Evolutionary conservation across 2,329 filamentous ascomycete genomes (phyloP).

Genomic region (Scorias spongiosa): DNA sequence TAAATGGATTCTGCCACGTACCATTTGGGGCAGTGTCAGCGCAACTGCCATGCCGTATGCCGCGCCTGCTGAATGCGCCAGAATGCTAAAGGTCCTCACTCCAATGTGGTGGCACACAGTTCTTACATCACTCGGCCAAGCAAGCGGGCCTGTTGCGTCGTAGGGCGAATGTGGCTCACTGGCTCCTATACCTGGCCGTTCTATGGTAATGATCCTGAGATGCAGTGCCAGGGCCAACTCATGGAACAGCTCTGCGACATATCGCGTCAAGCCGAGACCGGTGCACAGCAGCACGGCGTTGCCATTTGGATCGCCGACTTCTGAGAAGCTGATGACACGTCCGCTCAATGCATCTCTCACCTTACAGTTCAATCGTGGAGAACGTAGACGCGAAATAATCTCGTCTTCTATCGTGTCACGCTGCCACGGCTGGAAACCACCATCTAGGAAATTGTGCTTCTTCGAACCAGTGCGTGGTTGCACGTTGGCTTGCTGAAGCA

Average conservation of each 20-base stretch:
- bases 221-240: slow-evolving; percentile 76
- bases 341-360: slow-evolving; percentile 74
- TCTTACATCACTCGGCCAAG: slow-evolving; percentile 88
- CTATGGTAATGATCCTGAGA: slow-evolving; percentile 74
- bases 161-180: slow-evolving; percentile 71
- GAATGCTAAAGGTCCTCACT: slow-evolving; percentile 83
- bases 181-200: slow-evolving; percentile 78
- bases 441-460: slow-evolving; percentile 8
- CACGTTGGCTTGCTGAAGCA: slow-evolving; percentile 3
- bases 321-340: slow-evolving; percentile 78
- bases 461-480: slow-evolving; percentile 23
- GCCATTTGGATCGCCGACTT: slow-evolving; percentile 78
- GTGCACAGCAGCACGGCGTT: slow-evolving; percentile 88
- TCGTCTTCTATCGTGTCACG: slow-evolving; percentile 74
- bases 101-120: slow-evolving; percentile 79
- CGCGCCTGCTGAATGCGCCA: slow-evolving; percentile 88
- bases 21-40: slow-evolving; percentile 84
- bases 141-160: slow-evolving; percentile 59
- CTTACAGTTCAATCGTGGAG: slow-evolving; percentile 70
- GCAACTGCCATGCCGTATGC: slow-evolving; percentile 90
- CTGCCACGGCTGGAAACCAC: slow-evolving; percentile 29
- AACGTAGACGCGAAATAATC: slow-evolving; percentile 67
- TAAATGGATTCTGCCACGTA: slow-evolving; percentile 78
- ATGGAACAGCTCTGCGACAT: slow-evolving; percentile 88
- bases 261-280: slow-evolving; percentile 86